Evolutionary conservation across 108 stramenopile genomes (phyloP).

Genomic region (Nitzschia sp.): DNA sequence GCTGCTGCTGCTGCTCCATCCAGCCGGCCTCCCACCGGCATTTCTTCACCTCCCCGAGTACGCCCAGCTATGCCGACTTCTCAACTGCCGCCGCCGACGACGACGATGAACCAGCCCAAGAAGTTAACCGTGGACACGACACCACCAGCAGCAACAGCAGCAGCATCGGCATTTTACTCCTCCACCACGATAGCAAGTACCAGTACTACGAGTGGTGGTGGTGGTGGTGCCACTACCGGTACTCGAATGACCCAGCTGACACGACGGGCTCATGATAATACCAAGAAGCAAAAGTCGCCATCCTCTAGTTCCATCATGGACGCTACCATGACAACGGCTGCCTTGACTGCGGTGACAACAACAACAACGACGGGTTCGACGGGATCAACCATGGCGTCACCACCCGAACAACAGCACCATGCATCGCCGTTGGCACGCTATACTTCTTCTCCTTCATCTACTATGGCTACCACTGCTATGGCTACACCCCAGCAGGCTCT

Average conservation of each 20-base stretch:
- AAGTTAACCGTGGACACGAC: slow-evolving; percentile 15
- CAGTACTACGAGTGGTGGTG: too few relatives aligned
- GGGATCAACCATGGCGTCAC: background rate
- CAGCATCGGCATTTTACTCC: too few relatives aligned
- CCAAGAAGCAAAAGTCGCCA: slow-evolving; percentile 5
- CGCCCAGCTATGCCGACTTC: too few relatives aligned
- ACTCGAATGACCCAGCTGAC: slow-evolving; percentile 1
- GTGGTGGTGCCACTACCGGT: too few relatives aligned
- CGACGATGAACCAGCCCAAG: background rate
- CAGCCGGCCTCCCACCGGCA: background rate
- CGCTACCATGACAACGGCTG: slow-evolving; percentile 4
- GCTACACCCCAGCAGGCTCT: slow-evolving; percentile 12
- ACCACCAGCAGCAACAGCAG: background rate
- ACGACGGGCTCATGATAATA: slow-evolving; percentile 9
- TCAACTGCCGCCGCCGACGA: background rate
- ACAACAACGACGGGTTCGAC: slow-evolving; percentile 2
- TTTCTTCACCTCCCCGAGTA: background rate
- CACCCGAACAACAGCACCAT: background rate
- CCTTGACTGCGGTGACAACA: slow-evolving; percentile 1
- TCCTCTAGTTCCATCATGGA: background rate
- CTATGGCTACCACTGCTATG: background rate
- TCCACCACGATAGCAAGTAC: too few relatives aligned
- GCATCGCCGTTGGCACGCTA: background rate
- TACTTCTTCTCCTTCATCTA: background rate
- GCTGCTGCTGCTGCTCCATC: background rate